Percentiles rank a stretch among this genome's conserved stretches.
phyloP scores from a whole-genome alignment of 2,329 filamentous ascomycete genomes.

The Hymenoscyphus fraxineus region DNA sequence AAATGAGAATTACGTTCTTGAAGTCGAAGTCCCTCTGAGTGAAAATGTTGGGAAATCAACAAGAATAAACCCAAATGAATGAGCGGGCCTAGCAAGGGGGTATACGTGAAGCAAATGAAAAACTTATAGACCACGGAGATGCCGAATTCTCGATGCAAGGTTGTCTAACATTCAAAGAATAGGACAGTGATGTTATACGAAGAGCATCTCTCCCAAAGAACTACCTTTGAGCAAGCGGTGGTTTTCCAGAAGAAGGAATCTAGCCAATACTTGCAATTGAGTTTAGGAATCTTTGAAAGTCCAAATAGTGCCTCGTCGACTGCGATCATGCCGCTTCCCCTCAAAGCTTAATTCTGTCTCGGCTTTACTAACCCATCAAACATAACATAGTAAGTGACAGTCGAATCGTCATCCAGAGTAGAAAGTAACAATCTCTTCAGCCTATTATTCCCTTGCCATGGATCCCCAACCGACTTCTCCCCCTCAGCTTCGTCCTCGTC shows the following conservation, averaged over 20 bases:
- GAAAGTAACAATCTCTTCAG: constrained; percentile 71
- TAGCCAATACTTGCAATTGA: neutral
- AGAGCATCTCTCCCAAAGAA: neutral
- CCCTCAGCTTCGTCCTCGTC: constrained; percentile 24
- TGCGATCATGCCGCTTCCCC: neutral
- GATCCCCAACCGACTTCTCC: constrained; percentile 35
- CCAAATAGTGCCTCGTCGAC: neutral
- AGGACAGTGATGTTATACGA: too few species aligned
- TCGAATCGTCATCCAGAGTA: constrained; percentile 75
- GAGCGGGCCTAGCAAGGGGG: too few species aligned
- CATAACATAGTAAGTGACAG: constrained; percentile 78
- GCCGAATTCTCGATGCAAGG: too few species aligned
- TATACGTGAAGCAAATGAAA: too few species aligned
- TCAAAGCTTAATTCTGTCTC: constrained; percentile 63
- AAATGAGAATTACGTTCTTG: neutral
- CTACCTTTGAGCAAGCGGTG: neutral
- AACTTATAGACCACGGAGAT: too few species aligned
- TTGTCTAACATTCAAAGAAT: too few species aligned
- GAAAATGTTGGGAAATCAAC: neutral
- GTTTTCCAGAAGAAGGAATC: neutral
- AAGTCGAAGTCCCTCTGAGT: neutral
- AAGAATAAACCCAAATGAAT: too few species aligned
- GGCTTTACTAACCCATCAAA: constrained; percentile 87
- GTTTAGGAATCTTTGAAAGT: neutral
- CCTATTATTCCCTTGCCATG: constrained; percentile 45